Base-by-base conservation (phyloP, 2,329 filamentous ascomycete species). In the Aspergillus sp. region DNA sequence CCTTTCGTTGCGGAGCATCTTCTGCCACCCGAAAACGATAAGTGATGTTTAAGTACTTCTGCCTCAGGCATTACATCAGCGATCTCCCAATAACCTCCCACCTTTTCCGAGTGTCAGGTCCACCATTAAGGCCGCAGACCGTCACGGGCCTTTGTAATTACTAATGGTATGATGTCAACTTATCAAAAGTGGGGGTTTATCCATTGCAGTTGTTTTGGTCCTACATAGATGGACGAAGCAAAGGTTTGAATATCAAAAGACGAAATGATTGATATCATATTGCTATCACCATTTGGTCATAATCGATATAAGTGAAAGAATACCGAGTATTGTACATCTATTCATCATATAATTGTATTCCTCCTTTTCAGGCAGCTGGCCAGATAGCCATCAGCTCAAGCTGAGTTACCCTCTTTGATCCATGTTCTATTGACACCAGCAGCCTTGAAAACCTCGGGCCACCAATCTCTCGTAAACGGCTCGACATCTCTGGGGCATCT, bases 341-440 rank as follows among this genome's bases (percentile, higher is more conserved):
- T 42, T 5, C 17, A 42, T 42, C 39, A 20, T 17, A 42, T 42
- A 42, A 36, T n/a, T n/a, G n/a, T n/a, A n/a, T 3, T 13, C 34
- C 34, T 15, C 34, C 34, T 6, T 30, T 24, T 24, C 22, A 24
- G 26, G 26, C 26, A 30, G 26, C 3, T 30, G 26, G 26, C 3
- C 26, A 8, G 26, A 30, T 12, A 30, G 9, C 26, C 26, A 30
- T 30, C 26, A 30, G 26, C 8, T 30, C 26, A 30, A 30, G 26
- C 26, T 30, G 26, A 4, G 3, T 9, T 9, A 30, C 26, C 3
- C 8, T 9, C 26, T 17, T 5, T 34, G n/a, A 55, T 48, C 53
- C 44, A 55, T 24, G 44, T 48, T 12, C 5, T 11, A 48, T 55
- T 48, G 12, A 55, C 53, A 24, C 53, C 53, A 24, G 53, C 53